Conservation (phyloP, 371 early-diverging fungal species). For the Apophysomyces elegans region DNA sequence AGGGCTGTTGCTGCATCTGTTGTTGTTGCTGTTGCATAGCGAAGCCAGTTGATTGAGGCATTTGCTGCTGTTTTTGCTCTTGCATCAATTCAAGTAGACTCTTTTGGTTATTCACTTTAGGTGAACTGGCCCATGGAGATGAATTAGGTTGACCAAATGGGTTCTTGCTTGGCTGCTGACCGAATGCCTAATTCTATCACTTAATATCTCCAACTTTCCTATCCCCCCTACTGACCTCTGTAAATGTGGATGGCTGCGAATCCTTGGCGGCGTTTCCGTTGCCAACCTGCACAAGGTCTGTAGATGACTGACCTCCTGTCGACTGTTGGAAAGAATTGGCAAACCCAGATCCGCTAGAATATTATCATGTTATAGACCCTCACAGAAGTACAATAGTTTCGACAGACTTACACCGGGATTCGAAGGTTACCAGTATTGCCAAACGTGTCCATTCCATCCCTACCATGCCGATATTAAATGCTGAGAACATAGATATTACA, state of each 20-base stretch:
- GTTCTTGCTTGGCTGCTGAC: slow-evolving; percentile 38
- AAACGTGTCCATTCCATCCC: slow-evolving; percentile 58
- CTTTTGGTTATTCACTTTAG: slow-evolving; percentile 21
- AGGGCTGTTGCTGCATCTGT: not conserved
- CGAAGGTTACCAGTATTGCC: slow-evolving; percentile 58
- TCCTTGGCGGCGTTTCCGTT: not conserved
- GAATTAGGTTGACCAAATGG: slow-evolving; percentile 42
- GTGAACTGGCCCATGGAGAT: slow-evolving; percentile 20
- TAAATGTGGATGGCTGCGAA: not conserved
- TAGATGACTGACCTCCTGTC: not conserved
- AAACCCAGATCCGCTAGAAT: slow-evolving; percentile 38
- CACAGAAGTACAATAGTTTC: not conserved
- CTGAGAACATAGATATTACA: not conserved
- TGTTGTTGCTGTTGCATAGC: slow-evolving; percentile 20
- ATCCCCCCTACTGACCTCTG: not conserved
- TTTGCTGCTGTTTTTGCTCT: slow-evolving; percentile 40
- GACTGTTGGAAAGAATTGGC: slow-evolving; percentile 31
- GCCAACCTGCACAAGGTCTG: slow-evolving; percentile 10
- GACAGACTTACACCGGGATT: slow-evolving; percentile 41
- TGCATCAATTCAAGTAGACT: slow-evolving; percentile 43
- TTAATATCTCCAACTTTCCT: not conserved
- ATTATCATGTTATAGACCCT: not conserved
- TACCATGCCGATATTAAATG: slow-evolving; percentile 7
- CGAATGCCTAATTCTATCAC: slow-evolving; percentile 24
- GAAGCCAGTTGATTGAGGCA: slow-evolving; percentile 8